Evolutionary conservation across 148 eudicot species (phyloP).

Genomic region (Mesembryanthemum crystallinum): DNA sequence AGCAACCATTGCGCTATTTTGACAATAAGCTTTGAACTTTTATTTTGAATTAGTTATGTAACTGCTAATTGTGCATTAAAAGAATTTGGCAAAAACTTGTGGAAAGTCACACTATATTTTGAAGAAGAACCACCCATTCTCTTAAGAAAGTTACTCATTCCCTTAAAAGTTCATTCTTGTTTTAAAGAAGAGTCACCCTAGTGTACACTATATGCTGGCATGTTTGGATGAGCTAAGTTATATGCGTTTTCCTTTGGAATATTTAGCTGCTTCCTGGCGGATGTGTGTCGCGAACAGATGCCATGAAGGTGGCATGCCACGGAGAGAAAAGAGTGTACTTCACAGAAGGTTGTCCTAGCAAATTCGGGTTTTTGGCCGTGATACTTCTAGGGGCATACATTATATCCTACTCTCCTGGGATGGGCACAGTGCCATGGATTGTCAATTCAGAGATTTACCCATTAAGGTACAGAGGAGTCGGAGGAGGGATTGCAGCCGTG

Average conservation of each 20-base stretch:
- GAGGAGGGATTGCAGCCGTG: conserved; percentile 82
- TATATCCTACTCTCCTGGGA: conserved; percentile 70
- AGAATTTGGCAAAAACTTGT: too few species aligned
- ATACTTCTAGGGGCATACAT: conserved; percentile 62
- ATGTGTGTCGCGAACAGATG: conserved; percentile 43
- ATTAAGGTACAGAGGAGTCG: conserved; percentile 61
- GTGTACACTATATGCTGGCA: background rate
- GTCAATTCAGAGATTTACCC: conserved; percentile 90
- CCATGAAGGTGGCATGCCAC: conserved; percentile 39
- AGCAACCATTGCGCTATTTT: too few species aligned
- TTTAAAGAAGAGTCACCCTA: too few species aligned
- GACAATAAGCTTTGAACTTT: too few species aligned
- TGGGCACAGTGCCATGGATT: conserved; percentile 88
- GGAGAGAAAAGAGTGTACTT: conserved; percentile 56
- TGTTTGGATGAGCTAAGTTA: background rate
- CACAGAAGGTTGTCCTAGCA: conserved; percentile 80
- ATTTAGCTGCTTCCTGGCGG: conserved; percentile 65
- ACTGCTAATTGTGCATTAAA: too few species aligned
- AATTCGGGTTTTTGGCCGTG: conserved; percentile 63
- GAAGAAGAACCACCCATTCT: too few species aligned
- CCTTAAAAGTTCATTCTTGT: background rate
- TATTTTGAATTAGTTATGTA: too few species aligned
- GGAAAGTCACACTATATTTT: too few species aligned
- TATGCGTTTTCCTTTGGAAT: background rate
- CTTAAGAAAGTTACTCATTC: too few species aligned